Conservation (phyloP, 2,329 filamentous ascomycete species). For the Xylariaceae sp. region DNA sequence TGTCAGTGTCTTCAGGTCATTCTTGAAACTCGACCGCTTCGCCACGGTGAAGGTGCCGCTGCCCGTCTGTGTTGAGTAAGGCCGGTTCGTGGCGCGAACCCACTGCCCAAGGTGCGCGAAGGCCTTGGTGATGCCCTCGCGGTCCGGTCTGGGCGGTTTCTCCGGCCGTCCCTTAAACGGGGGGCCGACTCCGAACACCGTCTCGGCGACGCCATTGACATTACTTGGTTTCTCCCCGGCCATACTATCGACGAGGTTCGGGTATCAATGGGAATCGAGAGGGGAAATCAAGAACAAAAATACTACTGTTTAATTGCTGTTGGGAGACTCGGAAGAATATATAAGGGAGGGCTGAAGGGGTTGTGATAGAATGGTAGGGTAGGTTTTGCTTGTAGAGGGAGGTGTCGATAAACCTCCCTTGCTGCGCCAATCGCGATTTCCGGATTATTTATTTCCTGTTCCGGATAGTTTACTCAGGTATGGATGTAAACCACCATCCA, state of each 20-base stretch:
- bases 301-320: too few relatives aligned
- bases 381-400: too few relatives aligned
- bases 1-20: slow-evolving; percentile 56
- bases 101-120: slow-evolving; percentile 36
- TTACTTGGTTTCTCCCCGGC: slow-evolving; percentile 17
- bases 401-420: too few relatives aligned
- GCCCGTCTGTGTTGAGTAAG: slow-evolving; percentile 59
- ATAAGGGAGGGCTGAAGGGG: too few relatives aligned
- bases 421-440: slow-evolving; percentile 8
- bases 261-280: too few relatives aligned
- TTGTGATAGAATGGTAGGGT: too few relatives aligned
- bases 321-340: too few relatives aligned
- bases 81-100: slow-evolving; percentile 51
- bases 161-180: slow-evolving; percentile 23
- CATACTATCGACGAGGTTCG: slow-evolving; percentile 8
- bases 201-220: slow-evolving; percentile 16
- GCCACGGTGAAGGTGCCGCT: slow-evolving; percentile 54
- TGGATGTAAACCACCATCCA: too few relatives aligned
- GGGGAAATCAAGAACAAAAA: too few relatives aligned
- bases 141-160: slow-evolving; percentile 27
- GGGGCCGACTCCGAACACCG: slow-evolving; percentile 18
- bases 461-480: too few relatives aligned
- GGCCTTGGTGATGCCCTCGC: slow-evolving; percentile 34
- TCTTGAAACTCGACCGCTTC: slow-evolving; percentile 48
- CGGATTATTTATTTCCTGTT: too few relatives aligned